Percentiles rank a stretch among this genome's conserved stretches.
phyloP scores from a whole-genome alignment of 1,284 basidiomycete genomes.

The Xerocomus minutiporus region DNA sequence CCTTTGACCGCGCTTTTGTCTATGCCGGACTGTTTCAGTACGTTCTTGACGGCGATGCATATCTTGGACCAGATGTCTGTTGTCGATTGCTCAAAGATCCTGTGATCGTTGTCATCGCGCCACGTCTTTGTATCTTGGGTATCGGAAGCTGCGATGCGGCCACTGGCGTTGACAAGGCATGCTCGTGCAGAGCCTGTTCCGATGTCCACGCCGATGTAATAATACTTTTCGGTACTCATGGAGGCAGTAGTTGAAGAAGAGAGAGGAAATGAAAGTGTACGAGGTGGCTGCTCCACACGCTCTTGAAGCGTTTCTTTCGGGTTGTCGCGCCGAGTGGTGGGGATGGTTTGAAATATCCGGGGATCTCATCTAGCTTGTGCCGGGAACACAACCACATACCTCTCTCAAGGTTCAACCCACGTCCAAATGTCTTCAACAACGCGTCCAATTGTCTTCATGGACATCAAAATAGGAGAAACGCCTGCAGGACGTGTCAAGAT shows the following conservation, averaged over 20 bases:
- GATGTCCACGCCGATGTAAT: constrained; percentile 72
- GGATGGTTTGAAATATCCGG: too few species aligned
- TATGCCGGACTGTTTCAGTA: constrained; percentile 63
- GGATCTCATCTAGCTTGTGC: too few species aligned
- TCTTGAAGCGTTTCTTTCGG: neutral
- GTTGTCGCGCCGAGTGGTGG: neutral
- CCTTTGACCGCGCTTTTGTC: constrained; percentile 73
- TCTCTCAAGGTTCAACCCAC: neutral
- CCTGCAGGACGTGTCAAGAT: constrained; percentile 93
- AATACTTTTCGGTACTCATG: constrained; percentile 32
- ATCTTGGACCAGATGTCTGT: constrained; percentile 85
- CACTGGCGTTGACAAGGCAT: constrained; percentile 72
- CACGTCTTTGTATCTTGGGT: constrained; percentile 80
- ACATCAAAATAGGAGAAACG: constrained; percentile 92
- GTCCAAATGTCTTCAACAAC: constrained; percentile 33
- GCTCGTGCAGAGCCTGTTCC: constrained; percentile 95
- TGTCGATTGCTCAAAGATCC: constrained; percentile 95
- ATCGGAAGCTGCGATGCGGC: constrained; percentile 74
- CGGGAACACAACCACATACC: neutral
- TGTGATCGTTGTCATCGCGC: constrained; percentile 79
- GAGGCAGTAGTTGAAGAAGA: neutral
- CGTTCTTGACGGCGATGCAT: constrained; percentile 62
- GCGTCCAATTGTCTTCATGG: constrained; percentile 94
- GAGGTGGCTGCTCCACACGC: constrained; percentile 13
- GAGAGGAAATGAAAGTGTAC: constrained; percentile 4